Percentiles rank a stretch among this genome's conserved stretches.
Conservation (phyloP, 2,329 filamentous ascomycete genomes). For the Anisogramma anomala region DNA sequence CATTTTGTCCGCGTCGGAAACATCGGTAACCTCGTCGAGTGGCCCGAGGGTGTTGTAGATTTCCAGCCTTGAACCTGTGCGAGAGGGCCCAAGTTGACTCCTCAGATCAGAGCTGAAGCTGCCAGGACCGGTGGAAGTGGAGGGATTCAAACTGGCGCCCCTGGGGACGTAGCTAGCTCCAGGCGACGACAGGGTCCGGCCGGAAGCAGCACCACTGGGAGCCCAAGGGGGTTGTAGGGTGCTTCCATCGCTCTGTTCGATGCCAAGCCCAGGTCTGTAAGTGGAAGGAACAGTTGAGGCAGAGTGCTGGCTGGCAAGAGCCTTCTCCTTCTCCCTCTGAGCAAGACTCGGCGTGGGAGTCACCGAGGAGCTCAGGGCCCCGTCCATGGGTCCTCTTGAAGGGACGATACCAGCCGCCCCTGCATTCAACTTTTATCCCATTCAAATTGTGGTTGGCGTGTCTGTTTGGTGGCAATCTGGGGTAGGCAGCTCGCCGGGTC, state of each 20-base stretch:
- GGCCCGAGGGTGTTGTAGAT: slow-evolving; percentile 39
- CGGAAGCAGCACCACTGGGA: slow-evolving; percentile 28
- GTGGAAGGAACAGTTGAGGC: slow-evolving; percentile 26
- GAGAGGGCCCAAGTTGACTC: slow-evolving; percentile 55
- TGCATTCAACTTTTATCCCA: slow-evolving; percentile 19
- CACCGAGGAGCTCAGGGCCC: slow-evolving; percentile 38
- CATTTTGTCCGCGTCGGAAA: slow-evolving; percentile 54
- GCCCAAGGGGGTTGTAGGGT: slow-evolving; percentile 34
- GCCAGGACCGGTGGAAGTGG: slow-evolving; percentile 49
- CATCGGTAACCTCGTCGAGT: slow-evolving; percentile 50
- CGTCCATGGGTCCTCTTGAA: slow-evolving; percentile 26
- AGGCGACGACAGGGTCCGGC: slow-evolving; percentile 39
- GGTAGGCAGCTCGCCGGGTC: neutral
- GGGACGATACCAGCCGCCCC: slow-evolving; percentile 18
- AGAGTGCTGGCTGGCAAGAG: slow-evolving; percentile 31
- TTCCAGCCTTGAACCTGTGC: slow-evolving; percentile 48
- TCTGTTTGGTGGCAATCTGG: neutral
- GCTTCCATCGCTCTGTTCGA: slow-evolving; percentile 42
- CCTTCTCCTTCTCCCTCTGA: slow-evolving; percentile 37
- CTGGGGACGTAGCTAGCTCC: slow-evolving; percentile 54
- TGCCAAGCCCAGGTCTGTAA: slow-evolving; percentile 32
- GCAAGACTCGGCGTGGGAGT: slow-evolving; percentile 31
- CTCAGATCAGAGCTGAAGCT: slow-evolving; percentile 86
- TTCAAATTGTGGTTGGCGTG: neutral
- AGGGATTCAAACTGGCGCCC: slow-evolving; percentile 58